Evolutionary conservation across 306 rosid genomes (phyloP).

Genomic region (Cicer chorassanicum): DNA sequence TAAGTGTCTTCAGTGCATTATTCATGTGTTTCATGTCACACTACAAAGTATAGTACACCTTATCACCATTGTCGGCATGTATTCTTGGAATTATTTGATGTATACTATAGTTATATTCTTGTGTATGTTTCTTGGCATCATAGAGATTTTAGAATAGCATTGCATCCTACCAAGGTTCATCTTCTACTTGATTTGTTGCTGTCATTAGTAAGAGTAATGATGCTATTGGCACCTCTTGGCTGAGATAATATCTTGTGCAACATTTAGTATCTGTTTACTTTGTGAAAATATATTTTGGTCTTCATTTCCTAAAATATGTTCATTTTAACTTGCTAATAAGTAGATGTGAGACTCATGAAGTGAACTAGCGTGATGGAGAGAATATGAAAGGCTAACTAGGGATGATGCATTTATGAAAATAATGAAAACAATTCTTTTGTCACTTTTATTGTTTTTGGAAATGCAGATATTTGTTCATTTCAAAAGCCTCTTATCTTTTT

Average conservation of each 20-base stretch:
- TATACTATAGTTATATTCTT: not conserved
- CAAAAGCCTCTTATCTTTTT: too few species aligned
- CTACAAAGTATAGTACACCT: constrained; percentile 2
- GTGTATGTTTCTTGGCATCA: not conserved
- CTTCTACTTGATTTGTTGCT: constrained; percentile 1
- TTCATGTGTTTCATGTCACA: constrained; percentile 7
- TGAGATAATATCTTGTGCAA: constrained; percentile 4
- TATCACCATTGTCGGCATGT: not conserved
- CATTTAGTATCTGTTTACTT: not conserved
- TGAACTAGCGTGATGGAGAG: too few species aligned
- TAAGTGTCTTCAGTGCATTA: not conserved
- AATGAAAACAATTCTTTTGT: too few species aligned
- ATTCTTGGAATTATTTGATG: constrained; percentile 10
- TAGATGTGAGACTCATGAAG: too few species aligned
- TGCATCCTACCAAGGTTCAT: not conserved
- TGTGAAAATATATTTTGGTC: too few species aligned
- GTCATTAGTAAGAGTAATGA: not conserved
- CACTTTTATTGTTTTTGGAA: too few species aligned
- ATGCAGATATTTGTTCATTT: too few species aligned
- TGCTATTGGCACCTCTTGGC: constrained; percentile 4
- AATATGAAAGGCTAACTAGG: too few species aligned
- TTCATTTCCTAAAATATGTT: too few species aligned
- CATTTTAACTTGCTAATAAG: too few species aligned
- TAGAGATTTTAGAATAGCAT: constrained; percentile 18
- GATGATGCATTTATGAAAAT: too few species aligned